Base-by-base conservation (phyloP, 2,329 filamentous ascomycete species). In the Aspergillus pseudonomiae region DNA sequence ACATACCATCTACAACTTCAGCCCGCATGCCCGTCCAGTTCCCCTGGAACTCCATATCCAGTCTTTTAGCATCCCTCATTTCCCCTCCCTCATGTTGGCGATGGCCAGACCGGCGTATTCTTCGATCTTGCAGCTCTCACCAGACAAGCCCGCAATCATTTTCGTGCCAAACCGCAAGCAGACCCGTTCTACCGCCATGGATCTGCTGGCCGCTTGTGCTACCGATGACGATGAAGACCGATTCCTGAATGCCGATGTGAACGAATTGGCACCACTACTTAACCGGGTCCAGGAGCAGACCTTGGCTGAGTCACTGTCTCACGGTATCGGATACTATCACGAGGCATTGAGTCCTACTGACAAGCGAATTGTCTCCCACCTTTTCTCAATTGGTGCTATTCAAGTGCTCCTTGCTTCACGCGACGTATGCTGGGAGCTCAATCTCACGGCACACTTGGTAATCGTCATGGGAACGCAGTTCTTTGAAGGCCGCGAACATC, bases 1-100 rank as follows among this genome's bases (percentile, higher is more conserved):
- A 82, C 95, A 99, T 76, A 96, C 95, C 56, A 97, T 97, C 67
- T 99, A 94, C 85, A 99, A 99, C 81, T 99, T 99, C 82, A 97
- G 93, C 71, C 95, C 95, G 2, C 91, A 94, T 73, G 89, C 94
- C 65, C 90, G 96, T 62, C 91, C 93, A 1, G 88, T 97, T 21
- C 94, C 94, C 26, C 82, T 99, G 36, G 94, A 98, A 77, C 86
- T 99, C 62, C 93, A 97, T 75, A 91, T 99, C 55, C 95, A 99
- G 78, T 94, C 94, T 1, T 99, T 95, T 81, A 92, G 90, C 32
- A 96, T 97, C 64, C 93, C 96, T 54, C 96, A 99, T 75, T 97
- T 97, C 81, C 96, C 95, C 4, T 98, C 95, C 12, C 85, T 99
- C 46, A 99, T 99, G 95, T 86, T 99, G 70, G 94, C 95, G 16